Conservation (phyloP, 768 basidiomycete species). For the Trametes cingulata region DNA sequence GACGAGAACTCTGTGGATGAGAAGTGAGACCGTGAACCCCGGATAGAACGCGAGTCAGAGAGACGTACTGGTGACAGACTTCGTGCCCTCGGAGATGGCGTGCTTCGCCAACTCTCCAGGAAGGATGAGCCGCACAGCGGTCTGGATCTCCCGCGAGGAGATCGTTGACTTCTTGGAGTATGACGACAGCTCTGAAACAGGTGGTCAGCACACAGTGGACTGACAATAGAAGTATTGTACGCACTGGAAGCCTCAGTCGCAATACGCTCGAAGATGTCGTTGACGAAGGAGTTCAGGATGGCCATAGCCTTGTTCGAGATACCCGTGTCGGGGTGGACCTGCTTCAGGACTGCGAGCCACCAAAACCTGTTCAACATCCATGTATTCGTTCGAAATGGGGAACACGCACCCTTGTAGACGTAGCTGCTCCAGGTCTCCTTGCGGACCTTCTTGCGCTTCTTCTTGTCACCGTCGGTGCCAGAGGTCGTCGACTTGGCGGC, state of each 20-base stretch:
- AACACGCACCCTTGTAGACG: slow-evolving; percentile 71
- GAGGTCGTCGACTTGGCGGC: slow-evolving; percentile 54
- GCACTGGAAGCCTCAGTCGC: slow-evolving; percentile 71
- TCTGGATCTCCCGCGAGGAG: slow-evolving; percentile 90
- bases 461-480: slow-evolving; percentile 65
- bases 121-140: slow-evolving; percentile 77
- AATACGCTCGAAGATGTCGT: slow-evolving; percentile 83
- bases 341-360: slow-evolving; percentile 65
- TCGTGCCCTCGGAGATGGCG: slow-evolving; percentile 84
- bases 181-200: slow-evolving; percentile 66
- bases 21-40: slow-evolving; percentile 17
- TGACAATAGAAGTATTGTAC: slow-evolving; percentile 27
- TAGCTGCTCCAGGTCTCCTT: slow-evolving; percentile 86
- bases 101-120: slow-evolving; percentile 88
- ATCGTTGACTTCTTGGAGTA: slow-evolving; percentile 92
- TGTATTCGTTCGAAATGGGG: not conserved
- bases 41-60: not conserved
- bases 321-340: slow-evolving; percentile 92
- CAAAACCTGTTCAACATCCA: not conserved
- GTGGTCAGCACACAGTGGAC: not conserved
- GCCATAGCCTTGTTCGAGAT: slow-evolving; percentile 90
- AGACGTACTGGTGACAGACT: slow-evolving; percentile 65
- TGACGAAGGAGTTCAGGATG: slow-evolving; percentile 82
- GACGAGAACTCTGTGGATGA: slow-evolving; percentile 51
- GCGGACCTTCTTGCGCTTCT: slow-evolving; percentile 77